A percentile compares a stretch with the other conserved stretches of the same genome.
These are phyloP conservation scores for Galerina marginata DNA, from an alignment of 768 basidiomycete species.

Conservation along the genomic window DNA sequence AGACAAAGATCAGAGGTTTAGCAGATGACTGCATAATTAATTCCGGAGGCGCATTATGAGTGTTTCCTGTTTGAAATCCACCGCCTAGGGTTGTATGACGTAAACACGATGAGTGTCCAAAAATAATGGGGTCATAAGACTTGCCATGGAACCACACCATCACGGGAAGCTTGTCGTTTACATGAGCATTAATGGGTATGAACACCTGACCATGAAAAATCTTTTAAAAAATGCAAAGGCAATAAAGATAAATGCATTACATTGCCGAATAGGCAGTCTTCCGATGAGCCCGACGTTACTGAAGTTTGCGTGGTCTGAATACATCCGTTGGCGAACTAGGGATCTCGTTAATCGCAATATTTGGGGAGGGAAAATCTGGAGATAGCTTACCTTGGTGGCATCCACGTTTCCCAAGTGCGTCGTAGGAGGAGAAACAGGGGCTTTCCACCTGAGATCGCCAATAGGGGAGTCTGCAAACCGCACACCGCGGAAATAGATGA, in stretches of 20 bases:
- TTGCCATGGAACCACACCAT: constrained; percentile 50
- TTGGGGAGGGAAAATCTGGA: background rate
- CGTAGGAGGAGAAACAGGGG: constrained; percentile 44
- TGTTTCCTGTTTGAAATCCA: constrained; percentile 44
- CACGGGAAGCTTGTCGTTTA: constrained; percentile 36
- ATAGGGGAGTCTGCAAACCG: constrained; percentile 50
- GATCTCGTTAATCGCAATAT: background rate
- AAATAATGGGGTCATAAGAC: constrained; percentile 7
- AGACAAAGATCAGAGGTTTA: constrained; percentile 43
- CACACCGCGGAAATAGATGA: constrained; percentile 45
- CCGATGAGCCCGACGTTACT: constrained; percentile 36
- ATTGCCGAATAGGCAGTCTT: constrained; percentile 51
- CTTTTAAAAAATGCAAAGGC: background rate
- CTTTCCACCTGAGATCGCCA: constrained; percentile 45
- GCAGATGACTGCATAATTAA: constrained; percentile 35
- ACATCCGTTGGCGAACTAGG: constrained; percentile 41
- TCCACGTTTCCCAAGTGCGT: constrained; percentile 41
- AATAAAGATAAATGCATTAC: constrained; percentile 20
- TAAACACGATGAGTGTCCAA: background rate
- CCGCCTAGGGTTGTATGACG: constrained; percentile 34
- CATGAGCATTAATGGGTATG: constrained; percentile 32
- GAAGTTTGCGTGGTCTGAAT: constrained; percentile 36
- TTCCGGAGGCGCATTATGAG: constrained; percentile 37
- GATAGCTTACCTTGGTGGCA: constrained; percentile 36
- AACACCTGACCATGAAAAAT: constrained; percentile 32